Evolutionary conservation across 129 eudicot genomes (phyloP), one percentile per base, ranked within the genome.

Genomic region (Saussurea involucrata): DNA sequence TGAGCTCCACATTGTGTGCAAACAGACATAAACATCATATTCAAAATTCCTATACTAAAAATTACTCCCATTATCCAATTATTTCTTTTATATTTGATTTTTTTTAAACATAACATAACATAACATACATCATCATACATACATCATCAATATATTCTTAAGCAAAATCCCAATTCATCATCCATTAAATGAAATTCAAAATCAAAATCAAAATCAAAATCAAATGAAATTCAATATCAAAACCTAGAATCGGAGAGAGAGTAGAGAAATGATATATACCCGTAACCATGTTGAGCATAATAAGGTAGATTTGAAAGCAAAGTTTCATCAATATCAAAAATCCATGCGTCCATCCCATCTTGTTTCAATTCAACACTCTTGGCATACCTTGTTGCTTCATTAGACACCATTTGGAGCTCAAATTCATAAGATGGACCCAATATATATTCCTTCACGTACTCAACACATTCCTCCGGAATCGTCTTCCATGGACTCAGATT

Each of bases 301-400:
- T 95, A 95, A 40, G 97, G 97, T 33, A 95, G 84, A 95, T 95
- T 91, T 1, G 98, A 95, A 63, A 95, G 91, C 86, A 95, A 66
- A 61, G 98, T 95, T 78, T 95, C 98, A 80, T 95, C 98, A 18
- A 95, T 66, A 81, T 95, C 98, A 70, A 95, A 95, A n/a, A 95
- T 70, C 98, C 98, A 95, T 78, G 36, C 89, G 88, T 87, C 90
- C 83, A 76, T 89, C 13, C 91, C 92, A 80, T 89, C 97, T 57
- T 76, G 87, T 3, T 69, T 79, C 77, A 91, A 73, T 7, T 69
- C 73, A 65, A 86, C 28, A 28, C 87, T 83, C 11, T 34, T 85
- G 1, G 96, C 97, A 66, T 79, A 89, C 2, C 58, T 63, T 1
- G 24, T 40, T 12, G 96, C 94, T 76, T 91, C 97, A 36, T 67